Evolutionary conservation across 164 flowering plant species (phyloP).

Genomic region (Platanus orientalis): DNA sequence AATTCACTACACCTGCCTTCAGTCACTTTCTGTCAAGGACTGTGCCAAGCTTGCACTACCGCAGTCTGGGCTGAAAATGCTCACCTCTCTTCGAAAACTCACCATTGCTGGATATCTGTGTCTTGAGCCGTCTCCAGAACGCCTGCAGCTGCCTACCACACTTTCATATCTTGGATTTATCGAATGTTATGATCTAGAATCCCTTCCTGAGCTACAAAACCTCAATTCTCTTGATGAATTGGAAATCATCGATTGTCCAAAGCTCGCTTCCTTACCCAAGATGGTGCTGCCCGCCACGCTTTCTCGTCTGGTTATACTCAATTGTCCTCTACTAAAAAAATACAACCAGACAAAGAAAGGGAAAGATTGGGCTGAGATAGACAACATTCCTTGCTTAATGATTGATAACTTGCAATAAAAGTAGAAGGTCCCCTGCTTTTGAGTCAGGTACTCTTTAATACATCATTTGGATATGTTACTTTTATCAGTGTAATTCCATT

Average conservation of each 20-base stretch:
- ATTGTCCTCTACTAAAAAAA: background rate
- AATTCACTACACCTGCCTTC: conserved; percentile 10
- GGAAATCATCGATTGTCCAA: background rate
- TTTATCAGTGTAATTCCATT: no score
- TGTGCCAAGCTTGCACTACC: background rate
- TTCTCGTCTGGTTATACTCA: background rate
- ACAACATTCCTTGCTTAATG: background rate
- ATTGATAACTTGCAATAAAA: no score
- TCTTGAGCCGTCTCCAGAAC: conserved; percentile 10
- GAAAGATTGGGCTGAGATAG: no score
- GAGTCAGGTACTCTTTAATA: no score
- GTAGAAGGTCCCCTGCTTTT: no score
- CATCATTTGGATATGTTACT: no score
- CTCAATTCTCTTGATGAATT: background rate
- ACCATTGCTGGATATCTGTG: conserved; percentile 6
- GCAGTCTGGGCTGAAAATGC: background rate
- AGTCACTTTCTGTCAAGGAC: conserved; percentile 5
- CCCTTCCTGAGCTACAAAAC: background rate
- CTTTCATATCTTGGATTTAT: background rate
- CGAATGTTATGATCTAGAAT: background rate
- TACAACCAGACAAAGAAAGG: background rate
- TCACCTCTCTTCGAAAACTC: conserved; percentile 7
- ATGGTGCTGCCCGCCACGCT: background rate
- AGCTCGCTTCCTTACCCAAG: background rate
- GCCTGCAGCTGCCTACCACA: conserved; percentile 5